phyloP scores from a whole-genome alignment of 441 rosid species.

The Viola pubescens region DNA sequence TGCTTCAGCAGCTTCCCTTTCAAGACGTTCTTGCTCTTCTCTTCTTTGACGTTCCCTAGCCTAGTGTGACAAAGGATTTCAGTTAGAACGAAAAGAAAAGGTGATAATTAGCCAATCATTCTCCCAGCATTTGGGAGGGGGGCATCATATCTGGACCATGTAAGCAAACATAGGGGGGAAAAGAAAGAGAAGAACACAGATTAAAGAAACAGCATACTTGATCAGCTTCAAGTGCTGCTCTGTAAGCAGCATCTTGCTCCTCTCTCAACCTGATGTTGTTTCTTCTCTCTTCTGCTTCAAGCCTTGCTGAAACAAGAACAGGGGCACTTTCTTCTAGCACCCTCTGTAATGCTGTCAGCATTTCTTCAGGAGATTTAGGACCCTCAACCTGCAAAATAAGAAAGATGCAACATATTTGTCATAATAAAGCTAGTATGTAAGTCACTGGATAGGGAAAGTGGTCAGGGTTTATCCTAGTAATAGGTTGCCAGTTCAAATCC shows the following conservation, averaged over 20 bases:
- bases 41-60: constrained; percentile 84
- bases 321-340: constrained; percentile 91
- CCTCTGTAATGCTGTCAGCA: constrained; percentile 62
- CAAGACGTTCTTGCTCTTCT: constrained; percentile 75
- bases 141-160: background rate
- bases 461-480: background rate
- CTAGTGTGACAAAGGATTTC: constrained; percentile 23
- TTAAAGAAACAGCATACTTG: constrained; percentile 40
- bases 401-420: constrained; percentile 14
- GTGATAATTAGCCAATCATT: constrained; percentile 3
- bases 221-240: constrained; percentile 97
- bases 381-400: constrained; percentile 67
- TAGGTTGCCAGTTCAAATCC: background rate
- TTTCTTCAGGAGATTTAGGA: constrained; percentile 76
- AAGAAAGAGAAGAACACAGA: background rate
- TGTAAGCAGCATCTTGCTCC: constrained; percentile 95
- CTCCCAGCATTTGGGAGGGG: background rate
- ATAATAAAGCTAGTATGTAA: constrained; percentile 4
- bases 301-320: constrained; percentile 73
- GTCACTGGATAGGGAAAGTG: background rate
- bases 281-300: constrained; percentile 92
- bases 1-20: constrained; percentile 92
- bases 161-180: background rate
- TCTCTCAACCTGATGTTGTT: constrained; percentile 71
- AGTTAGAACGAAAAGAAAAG: background rate